Percentiles rank a stretch among this genome's conserved stretches.
phyloP scores from a whole-genome alignment of 306 rosid species.

The Rosa rugosa region DNA sequence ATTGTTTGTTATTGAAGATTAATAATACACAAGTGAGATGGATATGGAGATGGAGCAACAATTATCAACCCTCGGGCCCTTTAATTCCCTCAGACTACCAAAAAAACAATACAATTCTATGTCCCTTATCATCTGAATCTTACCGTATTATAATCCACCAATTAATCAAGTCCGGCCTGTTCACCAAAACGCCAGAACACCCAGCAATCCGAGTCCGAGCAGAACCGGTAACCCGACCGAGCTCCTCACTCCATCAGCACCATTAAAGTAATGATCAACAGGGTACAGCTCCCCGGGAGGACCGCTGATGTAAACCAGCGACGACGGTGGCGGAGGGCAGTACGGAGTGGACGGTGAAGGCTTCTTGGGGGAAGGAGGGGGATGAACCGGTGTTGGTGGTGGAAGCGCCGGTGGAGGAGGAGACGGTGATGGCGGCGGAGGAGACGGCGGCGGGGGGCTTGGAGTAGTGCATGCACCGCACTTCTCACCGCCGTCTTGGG shows the following conservation, averaged over 20 bases:
- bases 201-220: constrained; percentile 28
- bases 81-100: neutral
- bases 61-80: constrained; percentile 4
- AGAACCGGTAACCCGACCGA: constrained; percentile 5
- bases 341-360: constrained; percentile 12
- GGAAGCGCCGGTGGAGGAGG: constrained; percentile 8
- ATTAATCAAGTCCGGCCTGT: neutral
- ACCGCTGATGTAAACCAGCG: constrained; percentile 38
- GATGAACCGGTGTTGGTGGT: neutral
- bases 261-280: constrained; percentile 20
- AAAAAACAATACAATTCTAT: neutral
- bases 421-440: constrained; percentile 9
- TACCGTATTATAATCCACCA: neutral
- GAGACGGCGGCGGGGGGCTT: constrained; percentile 23
- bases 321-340: constrained; percentile 38
- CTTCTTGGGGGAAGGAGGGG: constrained; percentile 26
- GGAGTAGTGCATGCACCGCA: constrained; percentile 30
- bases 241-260: constrained; percentile 11
- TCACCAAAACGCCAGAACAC: constrained; percentile 25
- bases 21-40: constrained; percentile 8
- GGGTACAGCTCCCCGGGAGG: constrained; percentile 48
- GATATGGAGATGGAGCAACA: neutral
- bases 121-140: constrained; percentile 13
- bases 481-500: constrained; percentile 18
- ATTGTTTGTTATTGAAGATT: constrained; percentile 3